phyloP scores from a whole-genome alignment of 176 grass and related monocot genomes.

The Bothriochloa decipiens region DNA sequence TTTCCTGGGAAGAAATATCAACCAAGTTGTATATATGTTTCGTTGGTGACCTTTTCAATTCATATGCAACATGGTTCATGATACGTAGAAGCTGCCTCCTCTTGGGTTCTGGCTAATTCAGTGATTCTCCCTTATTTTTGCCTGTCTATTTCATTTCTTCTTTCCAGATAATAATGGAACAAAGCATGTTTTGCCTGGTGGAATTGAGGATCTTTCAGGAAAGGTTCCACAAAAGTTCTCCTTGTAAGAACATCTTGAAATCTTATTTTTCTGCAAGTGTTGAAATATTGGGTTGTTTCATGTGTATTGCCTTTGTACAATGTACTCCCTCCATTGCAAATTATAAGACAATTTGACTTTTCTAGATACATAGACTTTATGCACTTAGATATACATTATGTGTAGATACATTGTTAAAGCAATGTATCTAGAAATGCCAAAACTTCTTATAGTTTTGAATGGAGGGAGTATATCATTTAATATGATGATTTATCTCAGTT shows the following conservation, averaged over 20 bases:
- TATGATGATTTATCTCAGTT: constrained; percentile 1
- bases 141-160: constrained; percentile 36
- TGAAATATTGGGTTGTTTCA: constrained; percentile 11
- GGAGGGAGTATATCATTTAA: constrained; percentile 4
- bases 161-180: constrained; percentile 56
- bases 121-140: constrained; percentile 22
- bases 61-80: neutral
- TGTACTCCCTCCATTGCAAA: neutral
- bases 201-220: constrained; percentile 36
- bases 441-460: neutral
- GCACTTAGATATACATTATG: neutral
- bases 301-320: neutral
- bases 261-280: constrained; percentile 3
- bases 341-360: neutral
- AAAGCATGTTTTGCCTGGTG: constrained; percentile 46
- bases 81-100: constrained; percentile 10
- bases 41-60: neutral
- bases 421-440: neutral
- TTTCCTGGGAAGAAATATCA: neutral
- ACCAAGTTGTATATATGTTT: constrained; percentile 9
- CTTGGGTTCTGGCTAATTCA: neutral
- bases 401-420: neutral
- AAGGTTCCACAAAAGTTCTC: constrained; percentile 46
- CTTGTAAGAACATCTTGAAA: constrained; percentile 43
- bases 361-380: neutral